Base-by-base conservation (phyloP, 2,329 filamentous ascomycete genomes). In the Cercospora citrullina region DNA sequence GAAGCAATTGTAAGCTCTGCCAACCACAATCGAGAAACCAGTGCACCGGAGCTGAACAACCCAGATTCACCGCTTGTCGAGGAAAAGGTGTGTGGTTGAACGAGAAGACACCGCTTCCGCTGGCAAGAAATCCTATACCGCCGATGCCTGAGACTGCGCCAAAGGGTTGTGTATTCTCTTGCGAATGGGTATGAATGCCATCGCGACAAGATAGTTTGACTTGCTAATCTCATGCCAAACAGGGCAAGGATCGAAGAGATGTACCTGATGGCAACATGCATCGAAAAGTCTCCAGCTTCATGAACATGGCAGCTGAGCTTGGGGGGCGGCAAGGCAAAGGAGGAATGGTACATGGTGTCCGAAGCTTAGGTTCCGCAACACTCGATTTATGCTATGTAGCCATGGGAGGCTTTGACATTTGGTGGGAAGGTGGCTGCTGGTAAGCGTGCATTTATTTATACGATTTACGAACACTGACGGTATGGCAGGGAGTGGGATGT, bases 291-390 rank as follows among this genome's bases (percentile, higher is more conserved):
- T 88, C 91, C 72, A 92, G 87, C 68, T 93, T 93, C 75, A 75
- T 91, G 3, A 93, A 90, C 68, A 89, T 93, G 86, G 91, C 91
- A 1, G 84, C 87, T 0, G 91, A 93, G 77, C 75, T 87, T 8
- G 85, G 85, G 0, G 87, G 87, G 0, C 79, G 89, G 4, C 83
- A 81, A 16, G 90, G 90, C 0, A 89, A 87, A 72, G 90, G 91
- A 0, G 91, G 90, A 0, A 93, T 93, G 90, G 91, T 93, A 6
- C 91, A 93, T 78, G 91, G 91, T 0, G 83, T 93, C 57, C 81
- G 91, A 69, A 91, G 90, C 77, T 77, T 93, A 66, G 90, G 90
- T 26, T 90, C 89, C 75, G 91, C 91, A 8, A 91, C 91, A 1
- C 76, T 93, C 64, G 91, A 93, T 77, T 79, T 93, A 60, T 90